Percentiles rank a stretch among this genome's conserved stretches.
These are phyloP conservation scores for Quercus tomentella DNA, from an alignment of 331 rosid species.

Conservation along the genomic window DNA sequence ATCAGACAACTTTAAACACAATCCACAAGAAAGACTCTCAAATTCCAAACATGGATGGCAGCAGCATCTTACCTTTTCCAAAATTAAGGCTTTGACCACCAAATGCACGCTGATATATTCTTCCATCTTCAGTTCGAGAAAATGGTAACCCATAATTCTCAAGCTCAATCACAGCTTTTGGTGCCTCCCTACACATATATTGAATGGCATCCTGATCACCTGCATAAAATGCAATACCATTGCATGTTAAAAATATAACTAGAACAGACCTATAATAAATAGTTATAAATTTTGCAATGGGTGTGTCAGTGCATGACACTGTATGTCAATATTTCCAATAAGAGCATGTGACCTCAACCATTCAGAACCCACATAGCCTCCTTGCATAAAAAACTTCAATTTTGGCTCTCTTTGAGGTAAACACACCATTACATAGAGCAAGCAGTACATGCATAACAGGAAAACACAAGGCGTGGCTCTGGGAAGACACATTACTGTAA, in stretches of 20 bases:
- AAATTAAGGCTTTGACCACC: conserved; percentile 98
- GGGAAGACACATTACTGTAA: not conserved
- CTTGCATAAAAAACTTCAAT: not conserved
- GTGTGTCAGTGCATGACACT: not conserved
- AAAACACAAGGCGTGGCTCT: not conserved
- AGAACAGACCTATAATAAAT: not conserved
- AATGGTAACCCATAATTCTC: conserved; percentile 97
- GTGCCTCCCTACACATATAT: conserved; percentile 99
- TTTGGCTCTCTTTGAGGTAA: conserved; percentile 10
- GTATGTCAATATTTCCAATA: not conserved
- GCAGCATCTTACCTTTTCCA: conserved; percentile 69
- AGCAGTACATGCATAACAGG: not conserved
- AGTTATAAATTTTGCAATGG: not conserved
- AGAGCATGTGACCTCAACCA: not conserved
- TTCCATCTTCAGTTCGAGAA: conserved; percentile 95
- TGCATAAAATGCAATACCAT: conserved; percentile 25
- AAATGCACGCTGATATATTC: conserved; percentile 96
- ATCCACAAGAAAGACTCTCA: not conserved
- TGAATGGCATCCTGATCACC: conserved; percentile 99
- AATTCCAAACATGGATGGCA: conserved; percentile 11
- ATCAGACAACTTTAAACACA: conserved; percentile 11
- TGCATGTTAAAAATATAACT: conserved; percentile 13
- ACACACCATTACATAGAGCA: not conserved
- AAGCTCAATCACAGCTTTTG: conserved; percentile 95
- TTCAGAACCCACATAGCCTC: not conserved